Evolutionary conservation across 495 filamentous ascomycete species (phyloP), one percentile per base, ranked within the genome.

Genomic region (Aspergillus haitiensis): DNA sequence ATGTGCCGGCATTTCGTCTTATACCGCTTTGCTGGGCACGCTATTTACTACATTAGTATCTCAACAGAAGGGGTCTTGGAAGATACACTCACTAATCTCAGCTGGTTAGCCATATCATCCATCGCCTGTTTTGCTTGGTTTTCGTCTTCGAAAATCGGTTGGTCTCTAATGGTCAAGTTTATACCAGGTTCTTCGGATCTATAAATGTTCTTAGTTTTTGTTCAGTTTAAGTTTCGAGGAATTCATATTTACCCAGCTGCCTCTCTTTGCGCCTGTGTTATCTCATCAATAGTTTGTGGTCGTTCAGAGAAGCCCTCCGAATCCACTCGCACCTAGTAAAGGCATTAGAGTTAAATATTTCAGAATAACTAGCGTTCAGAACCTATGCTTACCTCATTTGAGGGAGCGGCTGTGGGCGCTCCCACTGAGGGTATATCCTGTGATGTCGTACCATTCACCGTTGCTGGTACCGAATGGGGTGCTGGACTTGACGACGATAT

Each of bases 81-180:
- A 11, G n/a, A 18, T 7, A 31, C 18, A 77, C 80, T 68, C 74
- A 88, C 86, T 63, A 85, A 71, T 65, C 87, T 81, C 27, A 99
- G 77, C 10, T 91, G 90, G 67, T 89, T 92, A n/a, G 93, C 92
- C 66, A 97, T 91, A 63, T 88, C 93, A 46, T 92, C 90, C 67
- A 97, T 79, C 1, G 95, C 94, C 45, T 89, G 88, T 72, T 94
- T 86, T 3, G 91, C 91, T 70, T 96, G 91, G 55, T 81, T 85
- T 63, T 93, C 90, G 69, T 98, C 94, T 73, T 98, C 94, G 18
- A 86, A 86, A 56, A 99, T 95, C 1, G 96, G 93, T 59, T 95
- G 89, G 62, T 91, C 92, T 61, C 91, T 82, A 62, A 99, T 99
- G 59, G 88, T 94, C 31, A 99, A 77, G 70, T 94, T 98, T 75